A percentile compares a stretch with the other conserved stretches of the same genome.
These are phyloP conservation scores for Metschnikowia lochheadii DNA, from an alignment of 805 yeast genomes.

Conservation along the genomic window DNA sequence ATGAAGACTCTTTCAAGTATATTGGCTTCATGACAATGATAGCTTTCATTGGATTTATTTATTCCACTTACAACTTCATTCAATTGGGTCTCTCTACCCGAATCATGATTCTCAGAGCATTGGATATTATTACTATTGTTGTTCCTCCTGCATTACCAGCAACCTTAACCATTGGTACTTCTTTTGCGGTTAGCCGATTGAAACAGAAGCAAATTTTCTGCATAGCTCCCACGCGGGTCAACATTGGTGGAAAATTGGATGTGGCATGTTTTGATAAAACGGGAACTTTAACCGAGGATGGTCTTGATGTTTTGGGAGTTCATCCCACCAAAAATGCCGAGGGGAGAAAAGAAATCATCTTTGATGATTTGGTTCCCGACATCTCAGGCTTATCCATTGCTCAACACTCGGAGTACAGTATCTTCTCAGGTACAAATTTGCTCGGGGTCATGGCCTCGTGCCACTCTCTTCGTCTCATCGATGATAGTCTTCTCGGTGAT, in stretches of 20 bases:
- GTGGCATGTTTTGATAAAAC: conserved; percentile 93
- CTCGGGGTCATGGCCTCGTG: conserved; percentile 64
- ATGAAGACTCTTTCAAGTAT: conserved; percentile 90
- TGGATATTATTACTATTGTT: conserved; percentile 92
- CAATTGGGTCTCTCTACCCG: conserved; percentile 65
- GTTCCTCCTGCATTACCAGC: conserved; percentile 99
- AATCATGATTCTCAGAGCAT: conserved; percentile 78
- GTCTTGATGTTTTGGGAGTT: conserved; percentile 74
- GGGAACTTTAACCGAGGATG: conserved; percentile 96
- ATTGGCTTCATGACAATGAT: conserved; percentile 90
- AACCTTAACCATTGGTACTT: conserved; percentile 92
- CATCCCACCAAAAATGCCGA: conserved; percentile 40
- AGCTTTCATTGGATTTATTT: conserved; percentile 78
- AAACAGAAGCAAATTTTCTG: conserved; percentile 70
- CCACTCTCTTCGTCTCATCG: conserved; percentile 80
- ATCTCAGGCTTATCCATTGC: conserved; percentile 8
- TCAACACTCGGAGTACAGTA: conserved; percentile 1
- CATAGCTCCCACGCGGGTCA: conserved; percentile 90
- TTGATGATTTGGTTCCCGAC: conserved; percentile 24
- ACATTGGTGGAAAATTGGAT: conserved; percentile 93
- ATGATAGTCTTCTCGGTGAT: conserved; percentile 82
- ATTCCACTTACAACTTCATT: conserved; percentile 80
- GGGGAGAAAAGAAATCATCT: conserved; percentile 38
- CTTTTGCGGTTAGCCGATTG: conserved; percentile 79
- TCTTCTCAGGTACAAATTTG: conserved; percentile 12